Percentiles rank a stretch among this genome's conserved stretches.
phyloP scores from a whole-genome alignment of 2,329 filamentous ascomycete species.

The Xylaria sp. region DNA sequence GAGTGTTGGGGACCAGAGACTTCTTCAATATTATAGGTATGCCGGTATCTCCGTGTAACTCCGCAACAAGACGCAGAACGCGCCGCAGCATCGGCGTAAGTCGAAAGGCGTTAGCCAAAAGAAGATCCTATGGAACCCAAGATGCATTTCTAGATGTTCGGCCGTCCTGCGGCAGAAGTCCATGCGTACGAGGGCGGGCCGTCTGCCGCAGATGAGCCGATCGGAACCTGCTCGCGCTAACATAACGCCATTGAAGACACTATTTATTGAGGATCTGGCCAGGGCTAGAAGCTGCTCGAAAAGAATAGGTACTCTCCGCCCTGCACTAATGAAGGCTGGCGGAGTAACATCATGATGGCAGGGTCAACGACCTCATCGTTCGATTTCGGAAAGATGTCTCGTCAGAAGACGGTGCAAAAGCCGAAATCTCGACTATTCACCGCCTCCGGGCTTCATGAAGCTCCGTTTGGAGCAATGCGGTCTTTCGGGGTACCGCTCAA shows the following conservation, averaged over 20 bases:
- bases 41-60: no score
- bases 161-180: background rate
- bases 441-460: background rate
- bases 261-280: background rate
- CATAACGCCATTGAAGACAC: background rate
- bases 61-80: background rate
- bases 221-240: background rate
- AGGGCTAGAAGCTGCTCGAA: background rate
- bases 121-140: background rate
- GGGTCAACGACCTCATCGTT: no score
- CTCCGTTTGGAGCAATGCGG: background rate
- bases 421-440: background rate
- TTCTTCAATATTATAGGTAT: no score
- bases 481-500: background rate
- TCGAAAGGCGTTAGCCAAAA: background rate
- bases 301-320: background rate
- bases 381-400: background rate
- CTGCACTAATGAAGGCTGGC: background rate
- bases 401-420: background rate
- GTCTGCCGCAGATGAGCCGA: background rate
- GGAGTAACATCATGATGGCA: background rate
- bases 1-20: no score
- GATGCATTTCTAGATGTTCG: no score
- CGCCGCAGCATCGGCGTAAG: background rate
- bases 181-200: background rate